Evolutionary conservation across 169 alveolate genomes (phyloP), one percentile per base, ranked within the genome.

Genomic region (Plasmodium reichenowi): DNA sequence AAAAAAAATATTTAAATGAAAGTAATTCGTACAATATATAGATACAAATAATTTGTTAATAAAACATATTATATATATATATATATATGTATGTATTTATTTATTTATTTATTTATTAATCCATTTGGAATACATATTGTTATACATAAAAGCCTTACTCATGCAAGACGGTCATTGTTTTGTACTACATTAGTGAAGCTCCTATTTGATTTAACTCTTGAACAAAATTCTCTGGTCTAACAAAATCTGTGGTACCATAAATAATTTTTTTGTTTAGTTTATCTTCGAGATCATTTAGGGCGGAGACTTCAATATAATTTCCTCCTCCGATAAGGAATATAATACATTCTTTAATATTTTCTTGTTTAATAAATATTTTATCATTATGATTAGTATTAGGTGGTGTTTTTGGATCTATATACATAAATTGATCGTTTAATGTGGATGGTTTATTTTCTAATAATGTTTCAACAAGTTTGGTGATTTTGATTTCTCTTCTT

Each of bases 271-370:
- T 92, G 50, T 92, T 92, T 29, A 90, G 62, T 50, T 89, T 92
- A 20, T 93, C 74, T 43, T 96, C 96, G 71, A 92, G 67, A 15
- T 94, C 96, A 68, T 91, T 90, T 60, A 95, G 45, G 24, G 94
- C 95, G 12, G 93, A 88, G 17, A 96, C 93, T 66, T 95, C 97
- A 48, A 89, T 93, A 91, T 92, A 95, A 74, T 93, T 93, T 32
- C 97, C 97, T 32, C 97, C 97, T 2, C 97, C 97, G 0, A 95
- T 93, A 1, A 95, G 83, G 63, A 95, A 95, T 1, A 95, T 93
- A 10, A 94, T 88, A 67, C 93, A 95, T 54, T 90, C 95, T 71
- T 91, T 92, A 50, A 91, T 85, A 68, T 94, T 93, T 38, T 94
- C 96, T 45, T 93, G 93, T 24, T 93, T 88, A 12, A 95, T 93